Conservation (phyloP, 2,329 filamentous ascomycete species). For the Xylariaceae sp. region DNA sequence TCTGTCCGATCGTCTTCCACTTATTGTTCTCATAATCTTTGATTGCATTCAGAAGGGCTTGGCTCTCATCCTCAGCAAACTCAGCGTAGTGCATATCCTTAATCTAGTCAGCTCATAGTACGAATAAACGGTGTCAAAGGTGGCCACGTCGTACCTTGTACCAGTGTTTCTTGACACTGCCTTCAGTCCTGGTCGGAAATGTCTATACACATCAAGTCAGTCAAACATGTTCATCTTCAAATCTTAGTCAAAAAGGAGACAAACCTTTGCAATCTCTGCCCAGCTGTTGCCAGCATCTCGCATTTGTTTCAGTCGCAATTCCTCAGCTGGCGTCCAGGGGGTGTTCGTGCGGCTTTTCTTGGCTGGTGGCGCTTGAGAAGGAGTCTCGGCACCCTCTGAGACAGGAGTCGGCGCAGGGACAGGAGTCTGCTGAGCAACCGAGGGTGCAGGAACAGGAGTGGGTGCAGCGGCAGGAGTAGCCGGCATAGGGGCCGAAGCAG, state of each 20-base stretch:
- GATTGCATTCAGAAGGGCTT: slow-evolving; percentile 86
- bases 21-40: slow-evolving; percentile 99
- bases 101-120: slow-evolving; percentile 18
- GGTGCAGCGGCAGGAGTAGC: slow-evolving; percentile 46
- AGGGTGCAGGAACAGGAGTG: slow-evolving; percentile 45
- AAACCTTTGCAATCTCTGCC: slow-evolving; percentile 97
- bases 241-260: not conserved
- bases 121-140: not conserved
- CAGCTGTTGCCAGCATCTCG: slow-evolving; percentile 91
- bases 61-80: slow-evolving; percentile 92
- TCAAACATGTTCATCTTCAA: not conserved
- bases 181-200: slow-evolving; percentile 91
- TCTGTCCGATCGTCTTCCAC: slow-evolving; percentile 96
- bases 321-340: slow-evolving; percentile 94
- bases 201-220: slow-evolving; percentile 58
- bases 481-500: slow-evolving; percentile 37
- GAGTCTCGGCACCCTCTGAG: slow-evolving; percentile 44
- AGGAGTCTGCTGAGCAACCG: slow-evolving; percentile 41
- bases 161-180: slow-evolving; percentile 99
- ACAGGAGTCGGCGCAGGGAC: slow-evolving; percentile 38
- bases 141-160: slow-evolving; percentile 75
- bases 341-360: slow-evolving; percentile 99
- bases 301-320: slow-evolving; percentile 91
- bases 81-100: slow-evolving; percentile 99
- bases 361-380: slow-evolving; percentile 58